These are phyloP conservation scores for Aspergillus sp. DNA, from an alignment of 2,329 filamentous ascomycete genomes.

Conservation along the genomic window DNA sequence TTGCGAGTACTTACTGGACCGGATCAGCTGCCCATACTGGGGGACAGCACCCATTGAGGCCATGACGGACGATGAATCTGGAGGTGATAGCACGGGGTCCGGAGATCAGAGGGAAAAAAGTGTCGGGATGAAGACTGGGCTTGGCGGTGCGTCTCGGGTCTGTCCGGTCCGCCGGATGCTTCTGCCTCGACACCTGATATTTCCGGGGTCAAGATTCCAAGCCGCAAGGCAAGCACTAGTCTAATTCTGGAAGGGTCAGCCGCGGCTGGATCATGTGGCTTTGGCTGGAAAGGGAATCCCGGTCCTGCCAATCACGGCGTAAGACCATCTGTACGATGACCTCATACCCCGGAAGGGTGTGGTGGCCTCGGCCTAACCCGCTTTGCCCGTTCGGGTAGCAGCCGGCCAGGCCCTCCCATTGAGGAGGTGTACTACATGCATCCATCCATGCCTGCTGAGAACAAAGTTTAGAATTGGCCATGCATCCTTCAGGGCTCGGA, in stretches of 20 bases:
- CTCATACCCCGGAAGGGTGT: not conserved
- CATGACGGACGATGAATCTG: constrained; percentile 30
- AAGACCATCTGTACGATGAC: not conserved
- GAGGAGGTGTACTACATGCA: not conserved
- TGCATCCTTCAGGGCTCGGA: not conserved
- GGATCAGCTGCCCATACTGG: constrained; percentile 42
- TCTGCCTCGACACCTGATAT: not conserved
- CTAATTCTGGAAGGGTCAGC: not conserved
- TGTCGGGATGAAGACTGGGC: constrained; percentile 20
- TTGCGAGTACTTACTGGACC: constrained; percentile 35
- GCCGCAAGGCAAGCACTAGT: not conserved
- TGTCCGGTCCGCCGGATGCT: constrained; percentile 19
- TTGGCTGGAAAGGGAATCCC: not conserved
- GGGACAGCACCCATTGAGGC: constrained; percentile 42
- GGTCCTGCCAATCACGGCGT: not conserved
- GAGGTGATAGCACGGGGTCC: constrained; percentile 8
- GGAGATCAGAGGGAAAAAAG: constrained; percentile 34
- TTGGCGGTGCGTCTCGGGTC: constrained; percentile 25
- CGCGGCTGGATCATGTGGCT: constrained; percentile 2
- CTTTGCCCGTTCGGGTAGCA: not conserved
- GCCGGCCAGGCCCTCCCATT: not conserved
- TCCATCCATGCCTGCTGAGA: not conserved
- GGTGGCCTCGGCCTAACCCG: not conserved
- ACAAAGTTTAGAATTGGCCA: not conserved
- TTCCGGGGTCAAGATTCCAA: not conserved